Conservation (phyloP, 768 basidiomycete genomes). For the Macrolepiota fuliginosa region DNA sequence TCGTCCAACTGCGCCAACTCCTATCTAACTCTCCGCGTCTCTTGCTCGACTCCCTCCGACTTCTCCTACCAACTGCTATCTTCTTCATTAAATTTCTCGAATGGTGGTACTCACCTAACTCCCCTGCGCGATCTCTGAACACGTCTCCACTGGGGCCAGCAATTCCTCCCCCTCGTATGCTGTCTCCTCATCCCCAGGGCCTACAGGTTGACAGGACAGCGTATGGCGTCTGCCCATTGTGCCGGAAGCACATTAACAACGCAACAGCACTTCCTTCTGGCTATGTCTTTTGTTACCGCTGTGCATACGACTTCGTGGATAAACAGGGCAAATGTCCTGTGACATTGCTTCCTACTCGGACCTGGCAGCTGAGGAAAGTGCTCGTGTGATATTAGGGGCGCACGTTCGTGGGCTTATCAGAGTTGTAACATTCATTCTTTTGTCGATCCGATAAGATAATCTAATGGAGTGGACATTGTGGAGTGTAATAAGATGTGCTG, state of each 20-base stretch:
- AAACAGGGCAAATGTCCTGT: conserved; percentile 81
- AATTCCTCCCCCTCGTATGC: conserved; percentile 74
- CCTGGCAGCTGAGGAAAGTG: conserved; percentile 87
- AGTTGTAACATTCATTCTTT: conserved; percentile 21
- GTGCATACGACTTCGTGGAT: conserved; percentile 82
- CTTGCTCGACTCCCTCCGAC: conserved; percentile 72
- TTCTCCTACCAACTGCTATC: conserved; percentile 83
- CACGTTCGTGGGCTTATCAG: conserved; percentile 44
- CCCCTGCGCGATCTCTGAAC: conserved; percentile 74
- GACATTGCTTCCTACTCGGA: conserved; percentile 70
- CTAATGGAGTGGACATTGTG: neutral
- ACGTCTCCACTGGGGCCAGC: conserved; percentile 63
- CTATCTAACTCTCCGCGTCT: conserved; percentile 56
- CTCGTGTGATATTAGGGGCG: conserved; percentile 55
- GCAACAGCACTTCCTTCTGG: conserved; percentile 90
- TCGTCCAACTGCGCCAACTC: conserved; percentile 43
- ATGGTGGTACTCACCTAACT: conserved; percentile 98
- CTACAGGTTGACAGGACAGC: conserved; percentile 56
- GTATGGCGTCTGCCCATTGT: conserved; percentile 88
- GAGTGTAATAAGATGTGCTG: neutral
- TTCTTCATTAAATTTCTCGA: conserved; percentile 96
- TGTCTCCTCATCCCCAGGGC: conserved; percentile 72
- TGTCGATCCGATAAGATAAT: conserved; percentile 15
- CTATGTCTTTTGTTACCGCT: conserved; percentile 94
- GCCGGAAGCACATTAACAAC: conserved; percentile 69